Base-by-base conservation (phyloP, 805 yeast species). In the Ogataea philodendri region DNA sequence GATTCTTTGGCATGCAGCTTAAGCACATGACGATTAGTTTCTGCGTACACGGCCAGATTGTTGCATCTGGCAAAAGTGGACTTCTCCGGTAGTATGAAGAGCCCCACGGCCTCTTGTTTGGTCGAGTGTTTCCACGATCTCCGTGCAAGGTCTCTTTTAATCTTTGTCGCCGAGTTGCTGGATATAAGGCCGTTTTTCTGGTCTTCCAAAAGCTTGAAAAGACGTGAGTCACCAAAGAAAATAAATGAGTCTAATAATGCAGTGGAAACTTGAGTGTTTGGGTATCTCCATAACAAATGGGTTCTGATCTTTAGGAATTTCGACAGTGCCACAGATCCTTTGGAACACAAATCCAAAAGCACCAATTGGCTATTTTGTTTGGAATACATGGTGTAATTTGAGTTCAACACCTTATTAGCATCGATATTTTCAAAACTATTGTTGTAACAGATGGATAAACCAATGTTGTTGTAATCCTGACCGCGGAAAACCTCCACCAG, bases 261-360 rank as follows among this genome's bases (percentile, higher is more conserved):
- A 4, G 89, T 79, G 11, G 96, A 84, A 6, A 88, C 85, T 11
- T 77, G 72, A 4, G 87, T 65, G 43, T 78, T 75, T 25, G 97
- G 95, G 57, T 79, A 78, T 57, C 83, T 76, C 97, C 97, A 93
- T 22, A 84, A 67, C 76, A 93, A 70, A 46, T 89, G 93, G 28
- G 93, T 81, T 62, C 97, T 76, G 34, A 90, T 66, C 44, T 79
- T 76, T 35, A 93, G 65, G 29, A 78, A 74, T 61, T 88, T 85
- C 38, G 79, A 76, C 44, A 75, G 70, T n/a, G 77, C 78, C 11
- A 86, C 83, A 28, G 78, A 76, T 29, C 78, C 80, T 29, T 75
- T 73, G 2, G 85, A 70, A 55, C 82, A 86, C 24, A 77, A 60
- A 57, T 90, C 97, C 45, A 90, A 65, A 22, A 90, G 65, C 7